phyloP scores from a whole-genome alignment of 2,329 filamentous ascomycete species.

The Aspergillus glaucus region DNA sequence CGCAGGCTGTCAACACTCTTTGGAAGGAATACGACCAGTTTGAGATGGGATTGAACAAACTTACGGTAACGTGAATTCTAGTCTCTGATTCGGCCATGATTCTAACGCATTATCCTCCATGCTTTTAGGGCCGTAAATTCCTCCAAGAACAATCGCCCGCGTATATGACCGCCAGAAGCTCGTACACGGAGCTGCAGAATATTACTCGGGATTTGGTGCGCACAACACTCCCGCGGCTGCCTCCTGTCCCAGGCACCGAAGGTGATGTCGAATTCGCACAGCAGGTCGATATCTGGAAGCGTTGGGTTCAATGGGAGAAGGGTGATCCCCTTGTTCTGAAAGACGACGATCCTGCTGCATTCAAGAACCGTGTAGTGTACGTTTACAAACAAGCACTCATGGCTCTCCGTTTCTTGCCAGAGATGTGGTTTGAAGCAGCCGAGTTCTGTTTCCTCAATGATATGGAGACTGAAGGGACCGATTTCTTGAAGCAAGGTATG shows the following conservation, averaged over 20 bases:
- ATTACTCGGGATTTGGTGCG: constrained; percentile 70
- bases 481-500: constrained; percentile 76
- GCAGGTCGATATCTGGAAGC: constrained; percentile 85
- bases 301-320: constrained; percentile 94
- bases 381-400: constrained; percentile 91
- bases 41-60: constrained; percentile 88
- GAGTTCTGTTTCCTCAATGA: constrained; percentile 84
- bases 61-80: constrained; percentile 55
- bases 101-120: constrained; percentile 1
- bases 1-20: constrained; percentile 69
- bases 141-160: constrained; percentile 85
- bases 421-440: constrained; percentile 91
- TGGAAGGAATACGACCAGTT: constrained; percentile 99
- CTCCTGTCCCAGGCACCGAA: constrained; percentile 77
- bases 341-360: constrained; percentile 70
- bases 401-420: constrained; percentile 88
- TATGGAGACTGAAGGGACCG: constrained; percentile 63
- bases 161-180: constrained; percentile 94
- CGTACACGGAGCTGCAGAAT: constrained; percentile 84
- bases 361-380: constrained; percentile 74
- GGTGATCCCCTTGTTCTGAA: constrained; percentile 82
- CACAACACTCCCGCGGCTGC: constrained; percentile 71
- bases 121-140: constrained; percentile 73
- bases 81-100: neutral
- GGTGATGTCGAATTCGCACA: constrained; percentile 76